These are phyloP conservation scores for Calvatia gigantea DNA, from an alignment of 768 basidiomycete genomes.

Conservation along the genomic window DNA sequence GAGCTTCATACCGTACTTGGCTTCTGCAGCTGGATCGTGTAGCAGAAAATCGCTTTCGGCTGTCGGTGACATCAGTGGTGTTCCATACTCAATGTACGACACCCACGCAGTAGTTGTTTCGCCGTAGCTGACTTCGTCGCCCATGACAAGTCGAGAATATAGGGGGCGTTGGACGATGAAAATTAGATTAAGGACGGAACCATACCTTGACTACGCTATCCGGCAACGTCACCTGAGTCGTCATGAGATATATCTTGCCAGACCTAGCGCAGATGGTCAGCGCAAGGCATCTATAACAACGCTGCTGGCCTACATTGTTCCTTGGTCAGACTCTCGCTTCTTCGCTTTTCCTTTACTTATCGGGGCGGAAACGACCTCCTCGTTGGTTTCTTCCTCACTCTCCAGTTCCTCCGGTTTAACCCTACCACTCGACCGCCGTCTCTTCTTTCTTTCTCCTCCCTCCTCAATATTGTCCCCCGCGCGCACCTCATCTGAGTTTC, in stretches of 20 bases:
- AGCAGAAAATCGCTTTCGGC: constrained; percentile 63
- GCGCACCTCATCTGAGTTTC: constrained; percentile 3
- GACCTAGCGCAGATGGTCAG: constrained; percentile 6
- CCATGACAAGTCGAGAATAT: constrained; percentile 69
- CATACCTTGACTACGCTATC: constrained; percentile 62
- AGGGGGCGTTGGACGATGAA: constrained; percentile 52
- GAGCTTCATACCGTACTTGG: constrained; percentile 65
- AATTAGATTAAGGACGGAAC: constrained; percentile 23
- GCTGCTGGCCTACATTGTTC: background rate
- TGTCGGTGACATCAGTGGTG: constrained; percentile 24
- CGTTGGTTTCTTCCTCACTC: constrained; percentile 10
- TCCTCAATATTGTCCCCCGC: constrained; percentile 4
- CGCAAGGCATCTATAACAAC: background rate
- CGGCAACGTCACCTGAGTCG: constrained; percentile 59
- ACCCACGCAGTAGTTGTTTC: constrained; percentile 63
- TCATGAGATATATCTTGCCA: constrained; percentile 50
- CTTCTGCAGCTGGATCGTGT: constrained; percentile 58
- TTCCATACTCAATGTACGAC: background rate
- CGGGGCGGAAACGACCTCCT: constrained; percentile 1
- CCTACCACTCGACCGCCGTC: constrained; percentile 4
- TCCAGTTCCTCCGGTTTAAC: constrained; percentile 12
- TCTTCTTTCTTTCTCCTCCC: background rate
- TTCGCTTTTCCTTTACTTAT: constrained; percentile 15
- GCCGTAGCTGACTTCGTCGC: constrained; percentile 53
- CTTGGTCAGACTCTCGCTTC: constrained; percentile 12